A percentile compares a stretch with the other conserved stretches of the same genome.
Conservation (phyloP, 202 grass and related monocot species). For the Elaeis oleifera region DNA sequence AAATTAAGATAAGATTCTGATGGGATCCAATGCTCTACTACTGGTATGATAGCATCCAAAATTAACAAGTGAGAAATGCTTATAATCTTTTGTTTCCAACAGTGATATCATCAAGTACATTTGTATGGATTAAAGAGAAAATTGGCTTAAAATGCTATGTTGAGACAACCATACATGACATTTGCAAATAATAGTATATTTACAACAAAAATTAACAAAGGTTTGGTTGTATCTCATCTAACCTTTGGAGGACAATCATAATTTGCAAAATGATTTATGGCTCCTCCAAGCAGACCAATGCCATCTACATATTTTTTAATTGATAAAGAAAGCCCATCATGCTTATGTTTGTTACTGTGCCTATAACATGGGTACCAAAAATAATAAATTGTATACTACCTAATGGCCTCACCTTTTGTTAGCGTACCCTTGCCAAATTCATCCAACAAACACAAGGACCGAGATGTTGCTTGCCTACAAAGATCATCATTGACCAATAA, state of each 20-base stretch:
- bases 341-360: neutral
- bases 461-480: conserved; percentile 75
- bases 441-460: conserved; percentile 86
- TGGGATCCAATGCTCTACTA: no score
- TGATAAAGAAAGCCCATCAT: conserved; percentile 10
- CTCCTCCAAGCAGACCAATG: conserved; percentile 89
- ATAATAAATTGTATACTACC: neutral
- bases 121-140: no score
- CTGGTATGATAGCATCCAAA: no score
- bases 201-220: no score
- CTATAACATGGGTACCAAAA: neutral
- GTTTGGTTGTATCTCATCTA: conserved; percentile 1
- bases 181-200: no score
- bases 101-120: no score
- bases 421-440: conserved; percentile 96
- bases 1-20: no score
- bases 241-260: conserved; percentile 74
- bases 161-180: no score
- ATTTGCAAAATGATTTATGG: conserved; percentile 67
- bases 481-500: conserved; percentile 16
- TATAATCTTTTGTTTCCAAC: no score
- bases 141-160: no score
- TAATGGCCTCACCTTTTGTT: conserved; percentile 58
- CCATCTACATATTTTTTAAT: conserved; percentile 50
- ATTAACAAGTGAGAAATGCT: no score